These are phyloP conservation scores for Beauveria bassiana DNA, from an alignment of 2,329 filamentous ascomycete genomes.

Conservation along the genomic window DNA sequence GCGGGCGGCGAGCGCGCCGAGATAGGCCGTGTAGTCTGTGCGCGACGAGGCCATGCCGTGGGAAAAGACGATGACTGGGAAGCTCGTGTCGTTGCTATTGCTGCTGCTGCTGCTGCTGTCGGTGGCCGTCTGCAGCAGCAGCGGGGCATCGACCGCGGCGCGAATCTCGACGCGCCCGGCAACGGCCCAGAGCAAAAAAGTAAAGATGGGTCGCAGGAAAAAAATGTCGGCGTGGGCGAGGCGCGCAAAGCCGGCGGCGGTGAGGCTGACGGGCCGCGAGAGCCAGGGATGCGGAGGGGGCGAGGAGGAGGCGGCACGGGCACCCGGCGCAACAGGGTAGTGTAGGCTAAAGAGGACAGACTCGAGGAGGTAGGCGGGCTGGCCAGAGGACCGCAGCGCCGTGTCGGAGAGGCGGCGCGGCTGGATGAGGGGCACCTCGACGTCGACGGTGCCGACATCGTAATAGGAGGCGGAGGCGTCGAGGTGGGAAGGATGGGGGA, in stretches of 20 bases:
- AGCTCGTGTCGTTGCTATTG: constrained; percentile 9
- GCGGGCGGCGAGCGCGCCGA: constrained; percentile 41
- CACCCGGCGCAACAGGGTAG: constrained; percentile 32
- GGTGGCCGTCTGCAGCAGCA: constrained; percentile 20
- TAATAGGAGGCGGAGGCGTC: constrained; percentile 25
- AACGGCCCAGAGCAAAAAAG: constrained; percentile 32
- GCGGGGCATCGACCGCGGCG: constrained; percentile 37
- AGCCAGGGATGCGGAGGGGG: constrained; percentile 35
- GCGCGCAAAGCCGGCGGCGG: constrained; percentile 38
- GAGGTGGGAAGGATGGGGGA: constrained; percentile 32
- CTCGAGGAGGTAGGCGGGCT: constrained; percentile 36
- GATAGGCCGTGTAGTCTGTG: constrained; percentile 44
- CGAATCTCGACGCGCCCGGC: constrained; percentile 39
- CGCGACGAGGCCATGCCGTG: constrained; percentile 43
- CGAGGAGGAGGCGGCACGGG: constrained; percentile 14
- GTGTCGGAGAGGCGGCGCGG: constrained; percentile 25
- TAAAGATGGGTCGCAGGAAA: constrained; percentile 34
- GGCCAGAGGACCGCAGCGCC: constrained; percentile 25
- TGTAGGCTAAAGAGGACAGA: constrained; percentile 43
- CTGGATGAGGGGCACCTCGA: constrained; percentile 34
- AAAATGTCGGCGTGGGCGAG: constrained; percentile 37
- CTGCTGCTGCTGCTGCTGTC: background rate
- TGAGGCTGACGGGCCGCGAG: constrained; percentile 34
- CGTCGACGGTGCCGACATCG: constrained; percentile 38
- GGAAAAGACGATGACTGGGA: constrained; percentile 43